phyloP scores from a whole-genome alignment of 148 eudicot species.

The Camellia lanceoleosa region DNA sequence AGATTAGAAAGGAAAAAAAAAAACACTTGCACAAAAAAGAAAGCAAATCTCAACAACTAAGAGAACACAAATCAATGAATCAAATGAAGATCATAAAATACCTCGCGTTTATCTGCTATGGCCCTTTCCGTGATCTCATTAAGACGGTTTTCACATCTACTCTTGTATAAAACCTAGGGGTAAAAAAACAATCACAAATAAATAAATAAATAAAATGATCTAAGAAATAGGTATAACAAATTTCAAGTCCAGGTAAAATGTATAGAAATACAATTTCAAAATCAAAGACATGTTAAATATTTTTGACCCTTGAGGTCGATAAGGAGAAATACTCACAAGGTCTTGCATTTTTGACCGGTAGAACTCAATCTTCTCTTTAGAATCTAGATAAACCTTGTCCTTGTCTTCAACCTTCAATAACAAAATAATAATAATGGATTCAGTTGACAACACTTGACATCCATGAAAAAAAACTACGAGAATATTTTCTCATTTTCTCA shows the following conservation, averaged over 20 bases:
- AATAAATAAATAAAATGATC: slow-evolving; percentile 10
- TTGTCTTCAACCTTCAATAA: slow-evolving; percentile 54
- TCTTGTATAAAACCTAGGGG: slow-evolving; percentile 80
- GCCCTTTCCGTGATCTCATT: slow-evolving; percentile 99
- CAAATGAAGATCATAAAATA: slow-evolving; percentile 23
- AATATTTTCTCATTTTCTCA: background rate
- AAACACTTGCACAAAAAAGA: background rate
- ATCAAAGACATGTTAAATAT: background rate
- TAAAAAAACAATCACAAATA: slow-evolving; percentile 12
- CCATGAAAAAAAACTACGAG: background rate
- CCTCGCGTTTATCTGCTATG: slow-evolving; percentile 91
- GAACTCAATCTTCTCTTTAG: slow-evolving; percentile 87
- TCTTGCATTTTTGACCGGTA: slow-evolving; percentile 98
- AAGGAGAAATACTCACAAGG: slow-evolving; percentile 64
- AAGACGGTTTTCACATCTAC: slow-evolving; percentile 94
- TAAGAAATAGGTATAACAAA: background rate
- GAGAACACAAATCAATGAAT: background rate
- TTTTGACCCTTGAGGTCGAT: background rate
- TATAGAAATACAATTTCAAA: background rate
- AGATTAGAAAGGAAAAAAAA: background rate
- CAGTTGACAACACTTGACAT: slow-evolving; percentile 7
- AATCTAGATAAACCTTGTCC: slow-evolving; percentile 73
- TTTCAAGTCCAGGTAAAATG: background rate
- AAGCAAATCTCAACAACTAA: background rate
- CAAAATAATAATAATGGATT: slow-evolving; percentile 13